These are phyloP conservation scores for Linum tenue DNA, from an alignment of 345 rosid species.

Conservation along the genomic window DNA sequence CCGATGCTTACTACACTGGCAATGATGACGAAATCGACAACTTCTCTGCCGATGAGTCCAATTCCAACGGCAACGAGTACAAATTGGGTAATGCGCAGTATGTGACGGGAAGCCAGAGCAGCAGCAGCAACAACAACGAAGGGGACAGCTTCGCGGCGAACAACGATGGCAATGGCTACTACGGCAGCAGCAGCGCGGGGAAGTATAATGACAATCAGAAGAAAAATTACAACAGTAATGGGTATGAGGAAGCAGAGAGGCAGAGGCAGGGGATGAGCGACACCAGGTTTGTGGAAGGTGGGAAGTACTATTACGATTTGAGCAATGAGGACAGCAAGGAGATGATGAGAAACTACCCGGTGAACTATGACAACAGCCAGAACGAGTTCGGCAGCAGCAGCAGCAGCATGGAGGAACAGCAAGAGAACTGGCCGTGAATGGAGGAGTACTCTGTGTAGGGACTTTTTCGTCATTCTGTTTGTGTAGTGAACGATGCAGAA, in stretches of 20 bases:
- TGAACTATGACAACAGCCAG: too few species aligned
- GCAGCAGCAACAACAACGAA: slow-evolving; percentile 8
- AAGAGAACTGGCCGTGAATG: neutral
- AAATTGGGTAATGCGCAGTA: neutral
- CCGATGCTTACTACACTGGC: slow-evolving; percentile 8
- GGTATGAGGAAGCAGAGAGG: slow-evolving; percentile 11
- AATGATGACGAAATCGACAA: neutral
- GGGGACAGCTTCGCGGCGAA: neutral
- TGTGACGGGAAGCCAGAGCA: neutral
- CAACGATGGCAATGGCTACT: neutral
- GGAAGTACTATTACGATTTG: slow-evolving; percentile 29
- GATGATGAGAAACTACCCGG: too few species aligned
- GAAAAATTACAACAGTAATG: slow-evolving; percentile 20
- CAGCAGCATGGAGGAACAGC: neutral
- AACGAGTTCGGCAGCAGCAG: too few species aligned
- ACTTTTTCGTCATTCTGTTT: too few species aligned
- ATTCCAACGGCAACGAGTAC: slow-evolving; percentile 1
- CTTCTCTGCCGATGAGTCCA: slow-evolving; percentile 11
- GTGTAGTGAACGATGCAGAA: too few species aligned
- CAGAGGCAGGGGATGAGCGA: slow-evolving; percentile 58
- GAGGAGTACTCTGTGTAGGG: too few species aligned
- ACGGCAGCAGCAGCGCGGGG: neutral
- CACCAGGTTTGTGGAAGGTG: slow-evolving; percentile 42
- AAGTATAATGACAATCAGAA: neutral
- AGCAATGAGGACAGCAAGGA: slow-evolving; percentile 12